A percentile compares a stretch with the other conserved stretches of the same genome.
These are phyloP conservation scores for Mycena amicta DNA, from an alignment of 768 basidiomycete genomes.

Conservation along the genomic window DNA sequence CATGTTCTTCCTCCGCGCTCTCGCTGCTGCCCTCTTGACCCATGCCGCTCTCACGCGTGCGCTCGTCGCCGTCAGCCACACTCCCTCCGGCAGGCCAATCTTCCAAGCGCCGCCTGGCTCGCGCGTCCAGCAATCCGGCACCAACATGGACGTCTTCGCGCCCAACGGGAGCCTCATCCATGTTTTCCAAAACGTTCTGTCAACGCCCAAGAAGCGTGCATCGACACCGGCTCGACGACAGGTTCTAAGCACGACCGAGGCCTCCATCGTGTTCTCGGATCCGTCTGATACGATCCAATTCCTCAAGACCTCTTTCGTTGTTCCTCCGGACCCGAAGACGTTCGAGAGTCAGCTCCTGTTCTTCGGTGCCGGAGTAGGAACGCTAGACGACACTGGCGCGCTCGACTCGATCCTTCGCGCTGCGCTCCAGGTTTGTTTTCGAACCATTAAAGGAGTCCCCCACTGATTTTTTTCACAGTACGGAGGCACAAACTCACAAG, in stretches of 20 bases:
- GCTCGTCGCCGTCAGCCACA: not conserved
- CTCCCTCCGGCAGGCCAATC: not conserved
- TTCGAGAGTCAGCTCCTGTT: not conserved
- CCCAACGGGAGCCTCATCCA: not conserved
- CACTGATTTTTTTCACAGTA: not conserved
- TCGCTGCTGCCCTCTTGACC: too few relatives aligned
- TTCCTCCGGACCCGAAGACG: not conserved
- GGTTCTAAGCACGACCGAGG: not conserved
- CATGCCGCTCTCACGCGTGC: too few relatives aligned
- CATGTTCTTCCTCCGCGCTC: too few relatives aligned
- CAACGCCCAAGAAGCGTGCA: too few relatives aligned
- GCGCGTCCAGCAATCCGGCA: not conserved
- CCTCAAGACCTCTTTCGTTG: not conserved
- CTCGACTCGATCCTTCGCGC: not conserved
- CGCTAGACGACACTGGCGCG: not conserved
- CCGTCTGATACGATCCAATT: not conserved
- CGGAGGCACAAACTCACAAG: not conserved
- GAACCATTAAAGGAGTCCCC: not conserved
- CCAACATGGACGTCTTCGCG: not conserved
- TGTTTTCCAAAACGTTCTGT: not conserved
- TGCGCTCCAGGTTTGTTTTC: too few relatives aligned
- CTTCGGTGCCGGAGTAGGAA: not conserved
- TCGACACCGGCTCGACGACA: not conserved
- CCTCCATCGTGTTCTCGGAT: not conserved
- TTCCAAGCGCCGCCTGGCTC: too few relatives aligned